Percentiles rank a stretch among this genome's conserved stretches.
These are phyloP conservation scores for Mycosphaerella sp. DNA, from an alignment of 2,329 filamentous ascomycete genomes.

Conservation along the genomic window DNA sequence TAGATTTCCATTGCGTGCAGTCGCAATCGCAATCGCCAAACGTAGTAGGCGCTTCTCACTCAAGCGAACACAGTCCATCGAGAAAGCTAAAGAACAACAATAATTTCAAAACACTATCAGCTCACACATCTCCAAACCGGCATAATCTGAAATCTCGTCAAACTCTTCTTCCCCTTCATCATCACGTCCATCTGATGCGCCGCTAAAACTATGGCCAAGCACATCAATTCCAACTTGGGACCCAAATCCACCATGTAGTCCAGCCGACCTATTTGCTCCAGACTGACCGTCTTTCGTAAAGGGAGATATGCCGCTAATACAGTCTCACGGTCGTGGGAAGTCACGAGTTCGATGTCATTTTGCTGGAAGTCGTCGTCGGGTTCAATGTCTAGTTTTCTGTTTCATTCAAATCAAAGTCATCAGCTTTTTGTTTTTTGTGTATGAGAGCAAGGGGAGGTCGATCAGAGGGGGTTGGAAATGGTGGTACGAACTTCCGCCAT, in stretches of 20 bases:
- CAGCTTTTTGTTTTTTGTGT: not conserved
- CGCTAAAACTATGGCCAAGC: not conserved
- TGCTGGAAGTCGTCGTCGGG: not conserved
- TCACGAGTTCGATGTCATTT: slow-evolving; percentile 4
- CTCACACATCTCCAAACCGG: too few species aligned
- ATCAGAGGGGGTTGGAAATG: not conserved
- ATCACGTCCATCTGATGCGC: not conserved
- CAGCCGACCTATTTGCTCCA: not conserved
- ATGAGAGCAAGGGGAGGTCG: not conserved
- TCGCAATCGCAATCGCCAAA: too few species aligned
- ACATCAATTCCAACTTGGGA: not conserved
- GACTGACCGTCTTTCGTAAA: not conserved
- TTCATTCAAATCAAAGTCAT: too few species aligned
- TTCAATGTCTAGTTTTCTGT: not conserved
- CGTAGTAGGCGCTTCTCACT: too few species aligned
- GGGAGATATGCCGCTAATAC: not conserved
- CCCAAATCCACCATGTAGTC: slow-evolving; percentile 3
- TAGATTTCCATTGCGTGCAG: too few species aligned
- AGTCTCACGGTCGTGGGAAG: not conserved
- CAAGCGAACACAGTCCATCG: too few species aligned
- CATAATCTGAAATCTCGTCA: not conserved
- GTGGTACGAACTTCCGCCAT: slow-evolving; percentile 1
- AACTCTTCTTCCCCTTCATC: not conserved
- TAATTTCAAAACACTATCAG: too few species aligned
- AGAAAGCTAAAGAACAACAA: too few species aligned